Evolutionary conservation across 2,329 filamentous ascomycete genomes (phyloP).

Genomic region (Penicillium janthinellum): DNA sequence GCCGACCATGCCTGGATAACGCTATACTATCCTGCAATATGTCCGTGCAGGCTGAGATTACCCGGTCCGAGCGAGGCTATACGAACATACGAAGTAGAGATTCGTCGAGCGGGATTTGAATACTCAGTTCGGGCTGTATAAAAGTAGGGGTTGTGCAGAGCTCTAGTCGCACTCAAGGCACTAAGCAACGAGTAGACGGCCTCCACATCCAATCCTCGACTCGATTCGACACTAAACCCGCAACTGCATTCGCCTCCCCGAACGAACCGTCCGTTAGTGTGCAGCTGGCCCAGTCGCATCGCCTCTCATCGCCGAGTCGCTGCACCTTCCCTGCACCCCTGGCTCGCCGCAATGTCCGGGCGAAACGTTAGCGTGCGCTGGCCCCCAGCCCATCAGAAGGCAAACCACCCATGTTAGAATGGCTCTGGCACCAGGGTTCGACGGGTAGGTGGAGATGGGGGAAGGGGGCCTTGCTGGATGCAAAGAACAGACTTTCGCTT

Average conservation of each 20-base stretch:
- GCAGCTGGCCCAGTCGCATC: neutral
- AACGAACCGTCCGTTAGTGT: neutral
- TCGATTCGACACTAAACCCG: neutral
- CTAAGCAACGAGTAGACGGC: neutral
- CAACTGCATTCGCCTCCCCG: neutral
- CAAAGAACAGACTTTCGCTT: constrained; percentile 5
- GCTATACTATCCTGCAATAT: neutral
- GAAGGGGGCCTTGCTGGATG: neutral
- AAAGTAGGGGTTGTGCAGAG: neutral
- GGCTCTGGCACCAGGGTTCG: neutral
- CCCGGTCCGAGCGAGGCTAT: neutral
- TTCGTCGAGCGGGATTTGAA: neutral
- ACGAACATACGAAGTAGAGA: neutral
- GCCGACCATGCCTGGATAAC: neutral
- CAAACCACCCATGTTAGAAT: neutral
- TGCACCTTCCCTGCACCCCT: constrained; percentile 10
- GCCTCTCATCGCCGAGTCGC: neutral
- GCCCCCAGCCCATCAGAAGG: constrained; percentile 15
- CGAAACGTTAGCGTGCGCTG: constrained; percentile 12
- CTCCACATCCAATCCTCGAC: neutral
- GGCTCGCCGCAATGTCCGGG: constrained; percentile 14
- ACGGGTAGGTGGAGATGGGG: neutral
- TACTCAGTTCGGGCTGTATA: neutral
- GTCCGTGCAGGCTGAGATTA: neutral
- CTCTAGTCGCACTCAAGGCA: neutral